These are phyloP conservation scores for Somion occarium DNA, from an alignment of 1,284 basidiomycete genomes.

Conservation along the genomic window DNA sequence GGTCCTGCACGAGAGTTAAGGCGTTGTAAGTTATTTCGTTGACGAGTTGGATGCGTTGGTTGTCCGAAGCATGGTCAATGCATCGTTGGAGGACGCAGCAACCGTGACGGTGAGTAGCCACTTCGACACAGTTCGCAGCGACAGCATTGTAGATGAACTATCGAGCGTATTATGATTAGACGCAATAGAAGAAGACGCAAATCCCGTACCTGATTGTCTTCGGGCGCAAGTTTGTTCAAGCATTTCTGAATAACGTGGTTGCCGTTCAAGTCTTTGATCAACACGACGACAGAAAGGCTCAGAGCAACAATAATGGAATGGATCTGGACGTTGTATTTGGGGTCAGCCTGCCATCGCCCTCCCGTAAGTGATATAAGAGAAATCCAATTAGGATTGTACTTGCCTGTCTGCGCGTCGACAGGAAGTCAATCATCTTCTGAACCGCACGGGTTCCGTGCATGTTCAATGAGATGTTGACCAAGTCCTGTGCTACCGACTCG, in stretches of 20 bases:
- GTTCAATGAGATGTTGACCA: conserved; percentile 98
- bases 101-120: conserved; percentile 98
- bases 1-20: conserved; percentile 96
- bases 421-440: conserved; percentile 99
- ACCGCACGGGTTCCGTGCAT: conserved; percentile 99
- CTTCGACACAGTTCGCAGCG: conserved; percentile 97
- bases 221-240: conserved; percentile 93
- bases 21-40: conserved; percentile 99
- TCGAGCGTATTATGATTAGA: conserved; percentile 1
- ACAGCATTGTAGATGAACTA: conserved; percentile 99
- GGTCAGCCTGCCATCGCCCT: conserved; percentile 61
- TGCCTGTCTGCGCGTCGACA: conserved; percentile 91
- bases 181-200: conserved; percentile 9
- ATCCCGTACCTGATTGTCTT: conserved; percentile 85
- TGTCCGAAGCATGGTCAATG: conserved; percentile 96
- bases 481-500: conserved; percentile 94
- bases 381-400: conserved; percentile 35
- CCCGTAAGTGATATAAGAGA: conserved; percentile 32
- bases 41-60: conserved; percentile 94
- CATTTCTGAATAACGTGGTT: conserved; percentile 99
- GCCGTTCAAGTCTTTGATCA: conserved; percentile 99
- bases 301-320: conserved; percentile 96
- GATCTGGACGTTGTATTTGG: conserved; percentile 84
- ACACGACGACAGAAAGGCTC: conserved; percentile 95
- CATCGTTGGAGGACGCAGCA: conserved; percentile 99